These are phyloP conservation scores for Aspergillus caelatus DNA, from an alignment of 2,329 filamentous ascomycete species.

Conservation along the genomic window DNA sequence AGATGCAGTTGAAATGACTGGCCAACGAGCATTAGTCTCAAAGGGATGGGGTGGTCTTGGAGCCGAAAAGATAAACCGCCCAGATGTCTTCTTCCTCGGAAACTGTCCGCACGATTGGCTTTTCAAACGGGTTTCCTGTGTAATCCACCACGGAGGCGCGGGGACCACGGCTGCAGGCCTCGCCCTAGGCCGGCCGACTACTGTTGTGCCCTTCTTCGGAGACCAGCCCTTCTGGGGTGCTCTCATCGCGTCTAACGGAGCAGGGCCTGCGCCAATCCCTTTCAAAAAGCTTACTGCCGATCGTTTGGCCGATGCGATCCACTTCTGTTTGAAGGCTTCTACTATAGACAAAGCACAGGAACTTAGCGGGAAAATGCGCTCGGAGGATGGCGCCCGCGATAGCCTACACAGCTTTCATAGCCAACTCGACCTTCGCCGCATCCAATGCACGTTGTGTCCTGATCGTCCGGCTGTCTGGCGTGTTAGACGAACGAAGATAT, in stretches of 20 bases:
- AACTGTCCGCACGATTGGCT: constrained; percentile 88
- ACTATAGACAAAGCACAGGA: constrained; percentile 58
- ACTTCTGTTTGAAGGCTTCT: constrained; percentile 60
- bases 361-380: constrained; percentile 64
- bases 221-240: constrained; percentile 80
- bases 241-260: constrained; percentile 72
- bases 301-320: constrained; percentile 66
- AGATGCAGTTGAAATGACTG: constrained; percentile 66
- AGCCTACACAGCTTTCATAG: constrained; percentile 70
- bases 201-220: constrained; percentile 83
- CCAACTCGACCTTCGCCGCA: constrained; percentile 62
- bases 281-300: constrained; percentile 67
- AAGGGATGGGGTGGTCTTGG: constrained; percentile 85
- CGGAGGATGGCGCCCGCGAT: constrained; percentile 63
- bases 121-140: constrained; percentile 75
- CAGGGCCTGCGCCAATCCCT: constrained; percentile 69
- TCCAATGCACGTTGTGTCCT: constrained; percentile 70
- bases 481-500: constrained; percentile 66
- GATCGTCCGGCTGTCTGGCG: constrained; percentile 72
- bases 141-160: constrained; percentile 83
- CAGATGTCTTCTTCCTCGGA: constrained; percentile 76
- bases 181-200: constrained; percentile 72
- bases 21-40: constrained; percentile 75
- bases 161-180: constrained; percentile 84
- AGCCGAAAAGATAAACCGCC: constrained; percentile 66